Conservation (phyloP, 78 protist species). For the Emiliania huxleyi region DNA sequence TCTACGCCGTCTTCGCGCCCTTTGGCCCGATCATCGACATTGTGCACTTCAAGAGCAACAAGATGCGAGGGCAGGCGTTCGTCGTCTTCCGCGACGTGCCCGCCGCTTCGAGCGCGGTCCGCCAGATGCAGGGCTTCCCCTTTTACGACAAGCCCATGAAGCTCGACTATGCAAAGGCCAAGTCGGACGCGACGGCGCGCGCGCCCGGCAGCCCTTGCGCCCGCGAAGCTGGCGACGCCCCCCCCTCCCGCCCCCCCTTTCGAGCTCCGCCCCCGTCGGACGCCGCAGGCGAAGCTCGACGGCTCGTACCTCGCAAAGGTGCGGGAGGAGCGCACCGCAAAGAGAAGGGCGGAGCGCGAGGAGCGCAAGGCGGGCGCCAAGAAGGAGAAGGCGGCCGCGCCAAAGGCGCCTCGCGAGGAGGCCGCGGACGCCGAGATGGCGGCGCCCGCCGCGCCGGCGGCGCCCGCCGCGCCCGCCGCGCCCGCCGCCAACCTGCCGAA, state of each 20-base stretch:
- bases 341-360: constrained; percentile 27
- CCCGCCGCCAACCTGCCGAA: constrained; percentile 55
- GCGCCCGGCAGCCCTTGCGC: no score
- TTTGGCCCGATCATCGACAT: constrained; percentile 77
- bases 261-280: no score
- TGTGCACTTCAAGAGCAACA: constrained; percentile 75
- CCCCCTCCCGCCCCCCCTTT: no score
- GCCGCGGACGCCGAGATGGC: neutral
- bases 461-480: neutral
- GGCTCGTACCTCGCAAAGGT: constrained; percentile 70
- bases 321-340: constrained; percentile 35
- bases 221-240: no score
- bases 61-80: constrained; percentile 95
- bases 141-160: constrained; percentile 86
- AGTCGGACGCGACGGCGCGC: neutral
- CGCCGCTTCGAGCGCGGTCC: constrained; percentile 80
- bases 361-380: neutral
- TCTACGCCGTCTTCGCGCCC: constrained; percentile 59
- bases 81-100: constrained; percentile 81
- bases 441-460: neutral
- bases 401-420: neutral
- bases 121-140: constrained; percentile 74
- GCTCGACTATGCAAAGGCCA: neutral
- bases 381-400: neutral
- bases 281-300: constrained; percentile 75